These are phyloP conservation scores for Turnera subulata DNA, from an alignment of 345 rosid species.

Conservation along the genomic window DNA sequence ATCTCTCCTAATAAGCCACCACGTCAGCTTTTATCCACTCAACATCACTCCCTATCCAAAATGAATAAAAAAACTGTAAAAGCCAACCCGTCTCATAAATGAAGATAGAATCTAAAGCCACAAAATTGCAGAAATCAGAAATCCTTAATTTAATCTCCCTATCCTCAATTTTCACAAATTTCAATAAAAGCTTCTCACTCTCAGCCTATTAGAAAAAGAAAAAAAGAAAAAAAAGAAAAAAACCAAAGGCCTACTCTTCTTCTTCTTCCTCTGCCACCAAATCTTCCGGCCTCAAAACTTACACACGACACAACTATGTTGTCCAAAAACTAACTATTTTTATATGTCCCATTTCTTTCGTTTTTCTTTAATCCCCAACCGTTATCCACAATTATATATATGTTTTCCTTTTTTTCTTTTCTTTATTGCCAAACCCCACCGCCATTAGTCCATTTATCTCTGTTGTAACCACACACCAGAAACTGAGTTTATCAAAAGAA, in stretches of 20 bases:
- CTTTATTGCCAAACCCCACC: no score
- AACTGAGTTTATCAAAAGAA: background rate
- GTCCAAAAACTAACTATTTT: background rate
- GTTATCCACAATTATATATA: background rate
- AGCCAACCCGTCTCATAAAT: no score
- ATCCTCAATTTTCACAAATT: no score
- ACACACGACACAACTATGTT: background rate
- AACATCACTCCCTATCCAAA: background rate
- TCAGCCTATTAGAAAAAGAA: no score
- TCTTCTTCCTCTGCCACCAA: conserved; percentile 23
- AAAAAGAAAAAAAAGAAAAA: conserved; percentile 6
- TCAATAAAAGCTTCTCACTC: no score
- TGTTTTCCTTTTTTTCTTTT: background rate
- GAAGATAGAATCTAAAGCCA: no score
- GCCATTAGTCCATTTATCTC: background rate
- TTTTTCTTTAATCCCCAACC: background rate
- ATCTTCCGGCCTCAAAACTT: conserved; percentile 16
- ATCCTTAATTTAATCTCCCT: no score
- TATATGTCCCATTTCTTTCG: background rate
- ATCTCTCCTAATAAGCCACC: background rate
- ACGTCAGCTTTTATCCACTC: background rate
- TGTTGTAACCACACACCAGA: background rate
- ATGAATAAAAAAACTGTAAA: background rate
- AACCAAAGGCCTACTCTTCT: conserved; percentile 21
- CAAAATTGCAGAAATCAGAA: no score